These are phyloP conservation scores for Pleurotus salmoneostramineus DNA, from an alignment of 768 basidiomycete species.

Conservation along the genomic window DNA sequence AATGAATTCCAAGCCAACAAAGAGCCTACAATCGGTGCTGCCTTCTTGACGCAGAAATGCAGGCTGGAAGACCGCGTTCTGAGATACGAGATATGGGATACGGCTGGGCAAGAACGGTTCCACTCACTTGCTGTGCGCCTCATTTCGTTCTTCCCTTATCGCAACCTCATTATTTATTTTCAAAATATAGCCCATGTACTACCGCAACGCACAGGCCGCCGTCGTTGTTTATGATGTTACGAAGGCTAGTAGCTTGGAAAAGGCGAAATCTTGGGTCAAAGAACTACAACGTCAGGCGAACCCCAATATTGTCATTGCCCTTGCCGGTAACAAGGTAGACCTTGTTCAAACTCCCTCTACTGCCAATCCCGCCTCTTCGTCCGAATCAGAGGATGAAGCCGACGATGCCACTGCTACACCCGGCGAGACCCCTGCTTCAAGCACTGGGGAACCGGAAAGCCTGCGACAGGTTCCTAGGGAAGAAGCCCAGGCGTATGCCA, in stretches of 20 bases:
- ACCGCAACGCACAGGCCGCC: conserved; percentile 96
- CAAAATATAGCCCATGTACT: conserved; percentile 85
- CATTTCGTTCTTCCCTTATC: conserved; percentile 8
- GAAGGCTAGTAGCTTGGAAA: conserved; percentile 92
- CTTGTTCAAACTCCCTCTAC: conserved; percentile 68
- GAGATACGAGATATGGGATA: conserved; percentile 97
- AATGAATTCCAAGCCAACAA: conserved; percentile 99
- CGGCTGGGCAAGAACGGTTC: conserved; percentile 94
- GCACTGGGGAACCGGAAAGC: conserved; percentile 58
- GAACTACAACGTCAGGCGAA: conserved; percentile 98
- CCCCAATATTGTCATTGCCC: conserved; percentile 97
- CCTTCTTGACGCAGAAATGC: conserved; percentile 93
- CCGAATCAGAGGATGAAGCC: conserved; percentile 84
- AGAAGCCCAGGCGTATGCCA: conserved; percentile 95
- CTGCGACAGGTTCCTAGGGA: conserved; percentile 89
- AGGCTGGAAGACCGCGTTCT: conserved; percentile 91
- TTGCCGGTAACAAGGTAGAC: conserved; percentile 97
- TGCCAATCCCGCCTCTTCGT: conserved; percentile 38
- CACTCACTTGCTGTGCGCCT: conserved; percentile 87
- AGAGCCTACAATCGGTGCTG: conserved; percentile 97
- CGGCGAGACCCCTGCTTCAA: conserved; percentile 57
- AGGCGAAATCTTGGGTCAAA: conserved; percentile 99
- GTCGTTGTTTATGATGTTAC: conserved; percentile 99
- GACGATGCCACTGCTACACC: conserved; percentile 92
- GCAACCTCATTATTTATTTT: conserved; percentile 10